Percentiles rank a stretch among this genome's conserved stretches.
Evolutionary conservation across 2,329 filamentous ascomycete species (phyloP).

Genomic region (Paracorniculantispora psalliotae): DNA sequence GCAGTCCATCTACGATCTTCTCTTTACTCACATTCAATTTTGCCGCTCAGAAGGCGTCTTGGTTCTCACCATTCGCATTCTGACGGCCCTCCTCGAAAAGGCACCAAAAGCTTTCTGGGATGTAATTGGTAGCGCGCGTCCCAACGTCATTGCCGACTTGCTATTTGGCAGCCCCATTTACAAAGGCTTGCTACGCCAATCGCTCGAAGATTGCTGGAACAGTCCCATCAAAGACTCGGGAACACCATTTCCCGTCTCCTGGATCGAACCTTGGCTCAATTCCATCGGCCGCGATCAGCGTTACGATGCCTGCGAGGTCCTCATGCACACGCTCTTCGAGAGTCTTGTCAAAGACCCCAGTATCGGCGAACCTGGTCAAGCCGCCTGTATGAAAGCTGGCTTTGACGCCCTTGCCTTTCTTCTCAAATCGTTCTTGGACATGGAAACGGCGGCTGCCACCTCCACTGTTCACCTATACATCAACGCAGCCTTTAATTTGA

Average conservation of each 20-base stretch:
- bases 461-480: slow-evolving; percentile 57
- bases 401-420: slow-evolving; percentile 56
- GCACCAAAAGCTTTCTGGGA: slow-evolving; percentile 83
- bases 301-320: slow-evolving; percentile 72
- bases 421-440: slow-evolving; percentile 50
- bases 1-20: slow-evolving; percentile 53
- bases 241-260: slow-evolving; percentile 64
- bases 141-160: slow-evolving; percentile 76
- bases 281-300: slow-evolving; percentile 74
- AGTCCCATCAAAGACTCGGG: slow-evolving; percentile 42
- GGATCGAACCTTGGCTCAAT: slow-evolving; percentile 71
- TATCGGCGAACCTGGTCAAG: slow-evolving; percentile 53
- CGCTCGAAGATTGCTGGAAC: slow-evolving; percentile 43
- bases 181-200: slow-evolving; percentile 55
- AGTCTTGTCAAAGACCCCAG: slow-evolving; percentile 50
- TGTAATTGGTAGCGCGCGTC: slow-evolving; percentile 74
- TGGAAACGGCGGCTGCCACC: slow-evolving; percentile 38
- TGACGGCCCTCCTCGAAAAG: slow-evolving; percentile 67
- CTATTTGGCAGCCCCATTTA: slow-evolving; percentile 70
- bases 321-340: slow-evolving; percentile 70
- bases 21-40: slow-evolving; percentile 49
- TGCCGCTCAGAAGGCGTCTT: slow-evolving; percentile 55
- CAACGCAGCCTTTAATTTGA: slow-evolving; percentile 60
- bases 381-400: slow-evolving; percentile 60
- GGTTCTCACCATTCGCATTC: slow-evolving; percentile 62